These are phyloP conservation scores for Lindgomyces ingoldianus DNA, from an alignment of 495 filamentous ascomycete genomes.

Conservation along the genomic window DNA sequence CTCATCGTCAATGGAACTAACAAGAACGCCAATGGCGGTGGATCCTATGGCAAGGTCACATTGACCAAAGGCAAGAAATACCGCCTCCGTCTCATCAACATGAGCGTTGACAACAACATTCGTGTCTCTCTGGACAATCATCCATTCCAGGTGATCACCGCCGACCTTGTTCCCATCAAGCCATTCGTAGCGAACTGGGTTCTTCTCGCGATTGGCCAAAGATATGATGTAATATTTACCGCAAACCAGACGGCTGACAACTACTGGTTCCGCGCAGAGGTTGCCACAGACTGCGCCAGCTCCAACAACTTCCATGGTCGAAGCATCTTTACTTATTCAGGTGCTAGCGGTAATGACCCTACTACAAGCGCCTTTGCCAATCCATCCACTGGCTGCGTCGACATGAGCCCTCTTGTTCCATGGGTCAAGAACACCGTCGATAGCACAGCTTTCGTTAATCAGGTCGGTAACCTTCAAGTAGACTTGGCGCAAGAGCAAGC, in stretches of 20 bases:
- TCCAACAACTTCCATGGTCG: slow-evolving; percentile 30
- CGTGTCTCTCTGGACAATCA: slow-evolving; percentile 46
- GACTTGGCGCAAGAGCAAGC: slow-evolving; percentile 28
- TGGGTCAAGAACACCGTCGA: slow-evolving; percentile 41
- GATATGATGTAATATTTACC: slow-evolving; percentile 47
- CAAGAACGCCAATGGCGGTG: slow-evolving; percentile 34
- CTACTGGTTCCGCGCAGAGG: slow-evolving; percentile 47
- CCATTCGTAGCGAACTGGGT: slow-evolving; percentile 34
- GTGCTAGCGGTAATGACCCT: slow-evolving; percentile 9
- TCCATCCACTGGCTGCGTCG: slow-evolving; percentile 28
- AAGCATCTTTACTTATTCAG: slow-evolving; percentile 30
- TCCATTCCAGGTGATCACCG: slow-evolving; percentile 39
- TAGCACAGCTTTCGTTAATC: slow-evolving; percentile 28
- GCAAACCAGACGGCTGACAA: slow-evolving; percentile 43
- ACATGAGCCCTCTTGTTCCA: slow-evolving; percentile 31
- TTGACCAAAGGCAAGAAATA: slow-evolving; percentile 42
- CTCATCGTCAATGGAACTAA: slow-evolving; percentile 45
- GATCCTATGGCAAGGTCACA: slow-evolving; percentile 31
- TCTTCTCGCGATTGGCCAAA: slow-evolving; percentile 36
- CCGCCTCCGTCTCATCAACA: slow-evolving; percentile 45
- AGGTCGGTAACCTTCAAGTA: slow-evolving; percentile 40
- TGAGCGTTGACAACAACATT: slow-evolving; percentile 42
- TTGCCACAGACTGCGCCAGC: slow-evolving; percentile 31
- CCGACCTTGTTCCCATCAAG: slow-evolving; percentile 45
- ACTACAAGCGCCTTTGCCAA: slow-evolving; percentile 10